Evolutionary conservation across 352 stramenopile genomes (phyloP).

Genomic region (Phytopythium sindhum): DNA sequence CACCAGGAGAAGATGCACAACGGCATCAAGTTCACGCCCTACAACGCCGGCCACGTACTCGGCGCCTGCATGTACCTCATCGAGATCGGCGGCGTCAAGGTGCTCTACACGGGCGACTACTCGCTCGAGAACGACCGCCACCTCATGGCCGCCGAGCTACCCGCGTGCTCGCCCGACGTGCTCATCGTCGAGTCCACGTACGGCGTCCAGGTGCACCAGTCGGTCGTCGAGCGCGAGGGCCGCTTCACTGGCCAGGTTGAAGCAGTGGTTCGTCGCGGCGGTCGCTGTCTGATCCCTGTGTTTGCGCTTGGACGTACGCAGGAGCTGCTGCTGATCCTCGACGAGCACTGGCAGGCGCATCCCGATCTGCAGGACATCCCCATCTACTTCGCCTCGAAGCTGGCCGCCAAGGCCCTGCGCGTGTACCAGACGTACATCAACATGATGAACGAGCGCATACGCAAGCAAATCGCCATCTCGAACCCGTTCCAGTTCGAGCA

Average conservation of each 20-base stretch:
- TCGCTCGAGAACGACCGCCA: slow-evolving; percentile 98
- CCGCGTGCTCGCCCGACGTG: slow-evolving; percentile 92
- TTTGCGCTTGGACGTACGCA: slow-evolving; percentile 98
- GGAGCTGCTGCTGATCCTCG: slow-evolving; percentile 98
- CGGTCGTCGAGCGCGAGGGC: slow-evolving; percentile 94
- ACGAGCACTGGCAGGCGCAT: slow-evolving; percentile 98
- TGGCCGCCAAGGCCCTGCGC: slow-evolving; percentile 94
- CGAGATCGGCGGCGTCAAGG: slow-evolving; percentile 96
- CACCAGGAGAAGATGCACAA: slow-evolving; percentile 96
- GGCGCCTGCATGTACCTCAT: slow-evolving; percentile 99
- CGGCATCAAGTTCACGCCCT: slow-evolving; percentile 98
- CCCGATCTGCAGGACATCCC: slow-evolving; percentile 94
- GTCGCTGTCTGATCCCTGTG: slow-evolving; percentile 97
- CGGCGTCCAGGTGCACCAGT: slow-evolving; percentile 96
- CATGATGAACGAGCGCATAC: slow-evolving; percentile 99
- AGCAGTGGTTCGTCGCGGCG: slow-evolving; percentile 93
- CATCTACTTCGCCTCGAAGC: slow-evolving; percentile 98
- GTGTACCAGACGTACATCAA: slow-evolving; percentile 99
- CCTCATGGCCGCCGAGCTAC: slow-evolving; percentile 91
- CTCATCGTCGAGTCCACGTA: slow-evolving; percentile 99
- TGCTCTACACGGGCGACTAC: slow-evolving; percentile 99
- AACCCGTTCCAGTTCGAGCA: slow-evolving; percentile 98
- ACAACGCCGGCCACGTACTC: slow-evolving; percentile 99
- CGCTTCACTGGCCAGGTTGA: slow-evolving; percentile 97
- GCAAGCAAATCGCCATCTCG: slow-evolving; percentile 96